Conservation (phyloP, 2,329 filamentous ascomycete species). For the Dichotomopilus funicola region DNA sequence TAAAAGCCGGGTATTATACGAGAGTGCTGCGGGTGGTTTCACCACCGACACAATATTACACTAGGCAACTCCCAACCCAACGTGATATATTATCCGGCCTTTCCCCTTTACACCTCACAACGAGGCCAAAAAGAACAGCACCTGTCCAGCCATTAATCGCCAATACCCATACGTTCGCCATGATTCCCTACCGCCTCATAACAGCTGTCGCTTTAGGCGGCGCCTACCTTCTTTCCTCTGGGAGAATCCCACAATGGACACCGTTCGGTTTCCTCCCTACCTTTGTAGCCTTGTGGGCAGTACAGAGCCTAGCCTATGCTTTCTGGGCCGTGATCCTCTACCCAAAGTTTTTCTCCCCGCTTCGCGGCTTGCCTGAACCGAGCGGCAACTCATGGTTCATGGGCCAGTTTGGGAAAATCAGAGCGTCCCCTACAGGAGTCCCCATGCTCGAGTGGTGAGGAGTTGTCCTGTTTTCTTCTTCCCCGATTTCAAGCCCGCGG, state of each 20-base stretch:
- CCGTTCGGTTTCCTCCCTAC: conserved; percentile 26
- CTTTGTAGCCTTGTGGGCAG: conserved; percentile 33
- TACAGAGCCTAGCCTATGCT: conserved; percentile 31
- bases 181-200: conserved; percentile 27
- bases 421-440: conserved; percentile 34
- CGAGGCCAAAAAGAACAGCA: not conserved
- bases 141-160: no score
- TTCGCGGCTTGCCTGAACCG: conserved; percentile 43
- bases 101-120: not conserved
- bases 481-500: not conserved
- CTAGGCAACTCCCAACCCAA: no score
- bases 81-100: no score
- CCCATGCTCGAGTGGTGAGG: conserved; percentile 44
- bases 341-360: conserved; percentile 44
- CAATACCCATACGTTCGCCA: not conserved
- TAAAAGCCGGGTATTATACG: no score
- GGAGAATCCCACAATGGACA: conserved; percentile 27
- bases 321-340: conserved; percentile 42
- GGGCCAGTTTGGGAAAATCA: conserved; percentile 42
- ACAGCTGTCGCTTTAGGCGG: conserved; percentile 26
- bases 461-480: not conserved
- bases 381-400: conserved; percentile 38
- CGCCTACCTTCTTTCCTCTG: conserved; percentile 29
- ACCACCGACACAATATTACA: no score
- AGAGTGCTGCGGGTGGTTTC: no score